Evolutionary conservation across 768 basidiomycete genomes (phyloP), one percentile per base, ranked within the genome.

Genomic region (Tulasnella sp.): DNA sequence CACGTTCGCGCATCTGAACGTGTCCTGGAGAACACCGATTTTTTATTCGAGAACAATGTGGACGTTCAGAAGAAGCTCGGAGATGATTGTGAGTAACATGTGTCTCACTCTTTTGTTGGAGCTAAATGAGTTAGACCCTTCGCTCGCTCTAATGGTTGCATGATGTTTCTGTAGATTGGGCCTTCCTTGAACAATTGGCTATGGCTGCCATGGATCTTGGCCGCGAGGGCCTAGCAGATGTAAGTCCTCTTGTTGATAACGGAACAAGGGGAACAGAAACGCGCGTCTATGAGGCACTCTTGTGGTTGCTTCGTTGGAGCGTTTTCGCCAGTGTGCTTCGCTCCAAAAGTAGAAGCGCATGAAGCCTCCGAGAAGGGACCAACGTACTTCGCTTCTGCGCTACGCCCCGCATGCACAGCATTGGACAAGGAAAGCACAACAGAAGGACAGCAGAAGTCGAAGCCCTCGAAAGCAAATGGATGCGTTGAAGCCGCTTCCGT

Each of bases 121-220:
- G 24, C 24, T 52, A 4, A 52, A 19, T n/a, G 19, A 7, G 30
- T 17, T 17, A 23, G 10, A 10, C 48, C 8, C n/a, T 5, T 4
- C 27, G 23, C 4, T 34, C 23, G 8, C 32, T 19, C 32, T 43
- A 19, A 24, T 41, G 34, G 42, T 15, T 55, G 53, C n/a, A 42
- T 19, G 21, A 1, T 26, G 10, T 19, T 4, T 17, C n/a, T 61
- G 45, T 65, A 91, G 91, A 77, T 29, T 92, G 88, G 88, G 77
- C 78, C 10, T 83, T 88, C 63, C 70, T 89, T 7, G 93, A 95
- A 67, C 88, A 92, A 66, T 75, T 92, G 2, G 78, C 82, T 2
- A 70, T 89, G 51, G 88, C 92, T 2, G 78, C 91, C 3, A 73
- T 91, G 52, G 89, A 94, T 64, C 73, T 85, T 11, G 88, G 85